Conservation (phyloP, 2,329 filamentous ascomycete genomes). For the Fusarium phyllophilum region DNA sequence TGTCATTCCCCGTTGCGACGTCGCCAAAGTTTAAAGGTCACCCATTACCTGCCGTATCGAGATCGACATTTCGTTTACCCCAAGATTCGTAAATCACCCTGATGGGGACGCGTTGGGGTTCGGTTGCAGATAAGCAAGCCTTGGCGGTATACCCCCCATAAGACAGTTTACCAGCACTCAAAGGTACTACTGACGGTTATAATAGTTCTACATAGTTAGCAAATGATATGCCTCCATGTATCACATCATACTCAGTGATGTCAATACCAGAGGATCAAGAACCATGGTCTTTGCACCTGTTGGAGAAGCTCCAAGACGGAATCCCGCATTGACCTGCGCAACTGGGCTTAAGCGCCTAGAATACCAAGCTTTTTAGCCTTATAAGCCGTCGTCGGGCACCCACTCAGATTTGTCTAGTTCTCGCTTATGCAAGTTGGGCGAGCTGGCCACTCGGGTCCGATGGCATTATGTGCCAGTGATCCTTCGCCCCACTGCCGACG, state of each 20-base stretch:
- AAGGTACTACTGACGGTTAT: too few relatives aligned
- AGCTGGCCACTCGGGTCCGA: background rate
- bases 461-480: background rate
- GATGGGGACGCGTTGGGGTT: background rate
- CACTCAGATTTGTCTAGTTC: rapidly evolving
- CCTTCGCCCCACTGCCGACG: background rate
- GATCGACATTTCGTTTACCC: background rate
- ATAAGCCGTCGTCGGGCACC: too few relatives aligned
- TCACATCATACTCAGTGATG: background rate
- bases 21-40: background rate
- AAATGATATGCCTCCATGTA: too few relatives aligned
- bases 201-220: rapidly evolving
- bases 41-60: background rate
- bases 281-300: background rate
- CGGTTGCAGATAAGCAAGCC: background rate
- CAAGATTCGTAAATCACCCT: background rate
- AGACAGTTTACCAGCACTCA: rapidly evolving
- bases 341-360: background rate
- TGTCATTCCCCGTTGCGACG: background rate
- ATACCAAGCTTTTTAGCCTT: background rate
- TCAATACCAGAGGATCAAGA: background rate
- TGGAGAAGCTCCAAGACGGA: background rate
- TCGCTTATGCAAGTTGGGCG: background rate
- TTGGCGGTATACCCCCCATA: rapidly evolving
- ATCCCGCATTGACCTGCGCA: background rate